Evolutionary conservation across 1,284 basidiomycete species (phyloP), one percentile per base, ranked within the genome.

Genomic region (Leccinum discolor): DNA sequence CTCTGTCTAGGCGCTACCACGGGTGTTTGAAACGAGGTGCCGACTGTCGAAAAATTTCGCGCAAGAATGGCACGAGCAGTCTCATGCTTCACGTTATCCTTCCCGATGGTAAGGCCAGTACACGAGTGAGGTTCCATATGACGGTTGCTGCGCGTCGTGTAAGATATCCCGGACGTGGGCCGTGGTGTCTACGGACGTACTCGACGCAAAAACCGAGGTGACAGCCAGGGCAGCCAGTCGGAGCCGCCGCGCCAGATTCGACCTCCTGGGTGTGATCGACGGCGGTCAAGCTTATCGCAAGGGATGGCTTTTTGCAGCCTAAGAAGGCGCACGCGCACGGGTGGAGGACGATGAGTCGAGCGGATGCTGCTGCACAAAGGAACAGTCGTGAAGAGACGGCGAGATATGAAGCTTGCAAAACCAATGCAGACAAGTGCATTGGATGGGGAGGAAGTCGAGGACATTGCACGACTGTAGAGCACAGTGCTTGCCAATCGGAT

Each of bases 311-410:
- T 59, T 74, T 77, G 72, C 91, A 93, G 47, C 74, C 73, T 7
- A 73, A 70, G n/a, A 81, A 68, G 29, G 82, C 80, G 71, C 91
- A 92, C 62, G 82, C 82, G 61, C 79, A 23, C 57, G 47, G 59
- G 66, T 61, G 50, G 67, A 59, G 1, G 69, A 61, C 11, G 57
- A 59, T 4, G 57, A 32, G 11, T 61, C 35, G 10, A 52, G 16
- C 44, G 60, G 54, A 18, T 61, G 58, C 26, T 68, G 65, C 35
- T 68, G 68, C 42, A 70, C 58, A 29, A 72, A 71, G 11, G 79
- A 70, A 73, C 91, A 93, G 18, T 77, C 66, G 71, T 93, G 92
- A 14, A 74, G 72, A 56, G 88, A 87, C 4, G 84, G 82, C n/a
- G 78, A 70, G 64, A 87, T 83, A 70, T 88, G 86, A 62, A 81